Base-by-base conservation (phyloP, 345 rosid species). In the Arabidopsis arenosa region DNA sequence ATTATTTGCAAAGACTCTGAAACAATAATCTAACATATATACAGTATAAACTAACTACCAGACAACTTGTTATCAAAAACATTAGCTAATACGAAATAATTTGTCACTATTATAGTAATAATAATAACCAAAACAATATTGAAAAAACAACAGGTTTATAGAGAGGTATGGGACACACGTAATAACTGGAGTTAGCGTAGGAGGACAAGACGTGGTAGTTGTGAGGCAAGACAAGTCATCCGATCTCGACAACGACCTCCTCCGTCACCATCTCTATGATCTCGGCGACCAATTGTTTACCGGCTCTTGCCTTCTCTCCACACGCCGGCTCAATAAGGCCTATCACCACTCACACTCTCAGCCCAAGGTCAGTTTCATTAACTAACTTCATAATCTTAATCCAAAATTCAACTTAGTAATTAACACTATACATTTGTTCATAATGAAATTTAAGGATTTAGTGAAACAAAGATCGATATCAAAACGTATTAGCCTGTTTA, bases 131-230 rank as follows among this genome's bases (percentile, higher is more conserved):
- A 26, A 32, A 26, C 26, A 9, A 13, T 7, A 33, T 17, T 66
- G 5, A 8, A 55, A 44, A 54, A 47, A 69, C 91, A 47, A 69
- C 91, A 95, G 99, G 74, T 95, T 95, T 75, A 92, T 95, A 15
- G 88, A 89, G 81, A 90, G 77, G 66, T 92, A 90, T 63, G 99
- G 99, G 54, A 95, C 99, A 30, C 99, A 95, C 69, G 66, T 95
- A 4, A 79, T 92, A 11, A 91, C 85, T 45, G 99, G 97, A 48
- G 40, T 95, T 28, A 79, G 93, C 41, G 75, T 95, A 4, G 99
- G 99, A 11, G 99, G 99, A 10, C 79, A 88, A 21, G 97, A 95
- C 68, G 66, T 89, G 63, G 85, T 95, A 6, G 62, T 82, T 59
- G 93, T 92, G 26, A 89, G 85, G 77, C 97, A 92, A 74, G 90